phyloP scores from a whole-genome alignment of 1,139 yeast species.

The Candida freyschussii region DNA sequence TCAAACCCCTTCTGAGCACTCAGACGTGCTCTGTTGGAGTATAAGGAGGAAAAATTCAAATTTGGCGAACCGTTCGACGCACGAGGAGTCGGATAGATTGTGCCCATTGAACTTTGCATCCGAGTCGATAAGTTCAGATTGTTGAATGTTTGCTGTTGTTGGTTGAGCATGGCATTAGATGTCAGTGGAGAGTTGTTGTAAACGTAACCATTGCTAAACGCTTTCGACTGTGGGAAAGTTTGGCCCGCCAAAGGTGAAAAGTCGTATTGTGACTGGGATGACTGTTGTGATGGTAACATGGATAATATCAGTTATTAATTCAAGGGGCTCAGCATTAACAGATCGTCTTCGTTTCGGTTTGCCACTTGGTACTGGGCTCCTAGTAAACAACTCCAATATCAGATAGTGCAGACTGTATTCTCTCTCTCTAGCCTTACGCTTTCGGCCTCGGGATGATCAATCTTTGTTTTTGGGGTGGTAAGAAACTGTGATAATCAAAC shows the following conservation, averaged over 20 bases:
- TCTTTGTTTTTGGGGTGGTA: no score
- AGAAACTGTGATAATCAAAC: no score
- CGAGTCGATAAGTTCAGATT: conserved; percentile 21
- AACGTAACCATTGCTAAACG: conserved; percentile 10
- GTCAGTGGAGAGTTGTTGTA: conserved; percentile 18
- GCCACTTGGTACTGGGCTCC: no score
- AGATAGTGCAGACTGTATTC: no score
- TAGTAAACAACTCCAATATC: no score
- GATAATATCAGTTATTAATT: no score
- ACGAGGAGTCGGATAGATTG: conserved; percentile 12
- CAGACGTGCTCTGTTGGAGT: conserved; percentile 24
- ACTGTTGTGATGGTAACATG: no score
- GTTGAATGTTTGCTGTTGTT: conserved; percentile 17
- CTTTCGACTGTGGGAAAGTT: conserved; percentile 5
- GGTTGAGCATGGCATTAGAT: conserved; percentile 13
- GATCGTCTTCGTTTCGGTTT: no score
- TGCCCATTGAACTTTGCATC: conserved; percentile 5
- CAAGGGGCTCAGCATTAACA: no score
- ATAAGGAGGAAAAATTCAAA: conserved; percentile 23
- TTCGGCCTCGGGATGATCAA: no score
- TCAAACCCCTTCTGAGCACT: conserved; percentile 53
- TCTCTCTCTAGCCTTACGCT: no score
- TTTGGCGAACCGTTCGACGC: conserved; percentile 18
- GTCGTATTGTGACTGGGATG: no score
- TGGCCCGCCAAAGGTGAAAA: conserved; percentile 5